Evolutionary conservation across 73 alveolate species (phyloP), one percentile per base, ranked within the genome.

Genomic region (Tetrahymena malaccensis): DNA sequence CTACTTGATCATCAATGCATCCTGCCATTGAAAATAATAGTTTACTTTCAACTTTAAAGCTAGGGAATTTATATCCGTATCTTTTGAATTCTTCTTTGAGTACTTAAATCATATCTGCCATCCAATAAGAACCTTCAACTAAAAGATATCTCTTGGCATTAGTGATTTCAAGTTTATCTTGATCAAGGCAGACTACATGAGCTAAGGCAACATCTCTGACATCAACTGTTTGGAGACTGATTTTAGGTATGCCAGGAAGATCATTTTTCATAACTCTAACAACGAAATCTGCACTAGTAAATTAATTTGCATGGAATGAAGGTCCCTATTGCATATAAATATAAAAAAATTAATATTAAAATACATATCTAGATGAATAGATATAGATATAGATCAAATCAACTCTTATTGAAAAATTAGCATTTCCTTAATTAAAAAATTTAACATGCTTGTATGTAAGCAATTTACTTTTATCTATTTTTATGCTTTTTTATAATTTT

Each of bases 141-240:
- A 85, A 35, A 21, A 44, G 85, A 34, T 95, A 95, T 93, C 97
- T 94, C 44, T 85, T 89, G 27, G 93, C 50, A 10, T 83, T 83
- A 22, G 95, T 85, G 31, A 70, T 25, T 70, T 70, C 89, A 70
- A 70, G 89, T 70, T 70, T 35, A 34, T 43, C 84, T 37, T 85
- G 16, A 84, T 93, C 85, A 96, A 34, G 19, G 94, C 98, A 84
- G 10, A 33, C 89, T n/a, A 96, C 93, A 89, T 97, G 98, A 85
- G 97, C 97, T 21, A 94, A 93, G 34, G 98, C 98, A 4, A 96
- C 97, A 84, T 97, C 96, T 83, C 98, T 94, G 3, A 97, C 97
- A 89, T 96, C 98, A 43, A 96, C 97, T 9, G 58, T 38, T 43
- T 96, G 96, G 22, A 96, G 93, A 85, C 35, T 43, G 22, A 96